Evolutionary conservation across 2,329 filamentous ascomycete genomes (phyloP), one percentile per base, ranked within the genome.

Genomic region (Fusarium brachygibbosum): DNA sequence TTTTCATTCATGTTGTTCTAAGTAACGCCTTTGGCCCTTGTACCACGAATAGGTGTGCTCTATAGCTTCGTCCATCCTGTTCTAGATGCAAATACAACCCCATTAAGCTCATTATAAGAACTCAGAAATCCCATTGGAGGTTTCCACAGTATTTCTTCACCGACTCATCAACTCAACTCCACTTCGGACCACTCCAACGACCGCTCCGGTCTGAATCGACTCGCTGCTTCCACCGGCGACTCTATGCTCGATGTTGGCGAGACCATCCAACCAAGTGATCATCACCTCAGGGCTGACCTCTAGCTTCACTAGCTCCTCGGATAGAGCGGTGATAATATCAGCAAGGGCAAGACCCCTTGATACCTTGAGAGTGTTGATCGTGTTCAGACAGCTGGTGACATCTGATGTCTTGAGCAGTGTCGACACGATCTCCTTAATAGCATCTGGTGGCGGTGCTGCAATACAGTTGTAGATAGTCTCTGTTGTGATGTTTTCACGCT

Each of bases 391-490:
- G 34, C 92, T 93, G 2, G 92, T 97, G 49, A 99, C 92, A 76
- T 99, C 95, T 55, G 89, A 88, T 3, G 93, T 98, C 56, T 87
- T 90, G 29, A 98, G 87, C 32, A 99, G 85, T 1, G 93, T 97
- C 70, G 91, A 87, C 70, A 94, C 85, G 55, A 99, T 98, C 73
- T 92, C 89, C 70, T 88, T 86, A 76, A 98, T 93, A 74, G 97
- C 95, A 25, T 91, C 89, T 1, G 96, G 96, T 71, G 97, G 94
- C 6, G 96, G 96, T 3, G 95, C 95, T 11, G 96, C 96, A 76
- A 99, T 97, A 80, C 96, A 99, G 80, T 94, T 94, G 84, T 98
- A 99, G 76, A 99, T 98, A 10, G 93, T 93, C 77, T 97, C 92
- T 35, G 92, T 97, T 71, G 98, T 97, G 71, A 93, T 88, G 63